Conservation (phyloP, 2,329 filamentous ascomycete genomes). For the Cryphonectria carpinicola region DNA sequence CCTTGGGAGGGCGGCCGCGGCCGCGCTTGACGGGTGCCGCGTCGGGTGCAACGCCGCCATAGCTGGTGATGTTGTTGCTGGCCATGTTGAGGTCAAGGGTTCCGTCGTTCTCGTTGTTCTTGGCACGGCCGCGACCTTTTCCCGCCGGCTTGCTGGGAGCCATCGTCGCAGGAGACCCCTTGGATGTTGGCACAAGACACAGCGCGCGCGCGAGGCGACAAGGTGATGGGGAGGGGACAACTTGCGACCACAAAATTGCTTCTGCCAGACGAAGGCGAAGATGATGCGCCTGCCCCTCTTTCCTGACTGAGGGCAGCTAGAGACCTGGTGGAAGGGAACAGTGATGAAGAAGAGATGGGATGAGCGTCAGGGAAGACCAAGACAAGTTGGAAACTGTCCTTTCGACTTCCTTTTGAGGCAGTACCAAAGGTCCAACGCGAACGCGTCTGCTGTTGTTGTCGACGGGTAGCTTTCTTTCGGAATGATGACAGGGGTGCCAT, state of each 20-base stretch:
- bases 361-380: not conserved
- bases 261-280: not conserved
- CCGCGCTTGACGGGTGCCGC: slow-evolving; percentile 21
- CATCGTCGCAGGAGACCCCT: slow-evolving; percentile 5
- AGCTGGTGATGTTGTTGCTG: slow-evolving; percentile 5
- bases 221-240: not conserved
- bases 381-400: not conserved
- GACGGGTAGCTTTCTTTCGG: not conserved
- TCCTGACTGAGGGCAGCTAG: not conserved
- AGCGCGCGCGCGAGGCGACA: not conserved
- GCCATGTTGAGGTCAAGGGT: not conserved
- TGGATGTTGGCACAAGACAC: not conserved
- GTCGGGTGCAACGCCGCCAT: slow-evolving; percentile 7
- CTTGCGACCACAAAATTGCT: not conserved
- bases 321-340: not conserved
- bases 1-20: slow-evolving; percentile 19
- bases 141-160: slow-evolving; percentile 24
- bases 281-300: not conserved
- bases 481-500: not conserved
- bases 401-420: not conserved
- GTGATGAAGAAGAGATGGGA: not conserved
- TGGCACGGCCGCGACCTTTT: slow-evolving; percentile 26
- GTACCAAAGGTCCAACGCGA: slow-evolving; percentile 1
- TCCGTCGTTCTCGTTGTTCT: slow-evolving; percentile 17
- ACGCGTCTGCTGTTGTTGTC: not conserved